Evolutionary conservation across 768 basidiomycete species (phyloP).

Genomic region (Phylloporus rhodoxanthus): DNA sequence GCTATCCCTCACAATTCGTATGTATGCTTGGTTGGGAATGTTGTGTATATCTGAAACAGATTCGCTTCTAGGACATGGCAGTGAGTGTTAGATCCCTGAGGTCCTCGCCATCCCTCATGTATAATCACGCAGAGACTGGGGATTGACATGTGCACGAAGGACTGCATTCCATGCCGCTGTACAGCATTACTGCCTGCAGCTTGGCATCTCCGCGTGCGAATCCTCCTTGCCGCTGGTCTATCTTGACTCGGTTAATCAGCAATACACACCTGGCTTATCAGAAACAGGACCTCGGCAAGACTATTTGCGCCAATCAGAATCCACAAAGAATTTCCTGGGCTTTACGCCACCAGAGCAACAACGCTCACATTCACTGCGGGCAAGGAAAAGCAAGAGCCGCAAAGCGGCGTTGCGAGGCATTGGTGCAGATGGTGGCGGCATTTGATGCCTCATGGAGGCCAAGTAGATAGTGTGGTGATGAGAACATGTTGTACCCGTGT

Average conservation of each 20-base stretch:
- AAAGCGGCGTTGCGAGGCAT: slow-evolving; percentile 30
- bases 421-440: slow-evolving; percentile 19
- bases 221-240: slow-evolving; percentile 58
- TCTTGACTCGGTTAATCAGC: slow-evolving; percentile 23
- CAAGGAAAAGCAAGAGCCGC: slow-evolving; percentile 31
- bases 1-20: slow-evolving; percentile 51
- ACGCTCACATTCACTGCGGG: slow-evolving; percentile 16
- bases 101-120: slow-evolving; percentile 1
- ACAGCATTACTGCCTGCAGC: slow-evolving; percentile 63
- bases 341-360: slow-evolving; percentile 25
- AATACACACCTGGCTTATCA: slow-evolving; percentile 1
- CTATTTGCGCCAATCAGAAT: slow-evolving; percentile 5
- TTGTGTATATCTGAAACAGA: slow-evolving; percentile 1
- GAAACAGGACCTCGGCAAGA: slow-evolving; percentile 3
- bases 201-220: slow-evolving; percentile 58
- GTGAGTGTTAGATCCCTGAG: slow-evolving; percentile 20
- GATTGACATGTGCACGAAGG: slow-evolving; percentile 50
- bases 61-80: slow-evolving; percentile 29
- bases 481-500: slow-evolving; percentile 14
- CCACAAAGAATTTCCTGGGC: slow-evolving; percentile 21
- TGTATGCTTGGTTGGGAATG: slow-evolving; percentile 13
- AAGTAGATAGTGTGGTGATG: background rate
- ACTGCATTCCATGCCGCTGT: slow-evolving; percentile 79
- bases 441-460: slow-evolving; percentile 11
- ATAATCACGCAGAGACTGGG: slow-evolving; percentile 46